A percentile compares a stretch with the other conserved stretches of the same genome.
phyloP scores from a whole-genome alignment of 805 yeast genomes.

The Wickerhamomyces strasburgensis region DNA sequence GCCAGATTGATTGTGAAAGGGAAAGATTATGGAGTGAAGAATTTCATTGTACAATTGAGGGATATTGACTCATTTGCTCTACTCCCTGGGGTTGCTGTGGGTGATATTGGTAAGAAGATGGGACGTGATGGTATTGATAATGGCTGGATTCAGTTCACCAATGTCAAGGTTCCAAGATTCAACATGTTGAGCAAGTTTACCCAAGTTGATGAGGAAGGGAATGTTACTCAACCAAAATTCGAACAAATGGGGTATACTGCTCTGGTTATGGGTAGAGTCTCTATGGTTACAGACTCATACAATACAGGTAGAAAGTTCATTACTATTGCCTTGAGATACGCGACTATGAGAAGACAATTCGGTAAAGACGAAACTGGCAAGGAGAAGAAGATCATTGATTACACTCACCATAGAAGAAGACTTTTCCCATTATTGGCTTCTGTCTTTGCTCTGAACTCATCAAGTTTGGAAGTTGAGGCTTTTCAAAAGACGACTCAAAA shows the following conservation, averaged over 20 bases:
- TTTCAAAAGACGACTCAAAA: constrained; percentile 42
- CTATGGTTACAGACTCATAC: constrained; percentile 83
- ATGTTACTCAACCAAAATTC: constrained; percentile 66
- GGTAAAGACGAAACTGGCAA: constrained; percentile 40
- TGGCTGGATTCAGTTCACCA: constrained; percentile 91
- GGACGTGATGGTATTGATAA: constrained; percentile 94
- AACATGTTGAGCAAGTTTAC: constrained; percentile 80
- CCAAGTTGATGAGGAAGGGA: constrained; percentile 60
- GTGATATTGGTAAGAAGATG: constrained; percentile 94
- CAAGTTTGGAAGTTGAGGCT: constrained; percentile 40
- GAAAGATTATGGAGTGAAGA: constrained; percentile 87
- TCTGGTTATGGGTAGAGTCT: constrained; percentile 79
- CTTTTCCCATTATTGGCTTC: constrained; percentile 76
- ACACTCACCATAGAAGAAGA: constrained; percentile 76
- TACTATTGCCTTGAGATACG: constrained; percentile 83
- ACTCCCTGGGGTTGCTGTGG: constrained; percentile 74
- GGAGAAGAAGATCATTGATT: constrained; percentile 22
- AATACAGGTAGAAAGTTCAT: constrained; percentile 72
- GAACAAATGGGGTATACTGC: constrained; percentile 90
- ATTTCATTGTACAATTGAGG: constrained; percentile 91
- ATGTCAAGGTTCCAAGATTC: constrained; percentile 78
- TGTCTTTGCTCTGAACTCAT: constrained; percentile 67
- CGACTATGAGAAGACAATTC: constrained; percentile 87
- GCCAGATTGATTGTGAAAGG: constrained; percentile 80
- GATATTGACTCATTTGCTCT: constrained; percentile 63